Evolutionary conservation across 176 grass and related monocot genomes (phyloP).

Genomic region (Avena atlantica): DNA sequence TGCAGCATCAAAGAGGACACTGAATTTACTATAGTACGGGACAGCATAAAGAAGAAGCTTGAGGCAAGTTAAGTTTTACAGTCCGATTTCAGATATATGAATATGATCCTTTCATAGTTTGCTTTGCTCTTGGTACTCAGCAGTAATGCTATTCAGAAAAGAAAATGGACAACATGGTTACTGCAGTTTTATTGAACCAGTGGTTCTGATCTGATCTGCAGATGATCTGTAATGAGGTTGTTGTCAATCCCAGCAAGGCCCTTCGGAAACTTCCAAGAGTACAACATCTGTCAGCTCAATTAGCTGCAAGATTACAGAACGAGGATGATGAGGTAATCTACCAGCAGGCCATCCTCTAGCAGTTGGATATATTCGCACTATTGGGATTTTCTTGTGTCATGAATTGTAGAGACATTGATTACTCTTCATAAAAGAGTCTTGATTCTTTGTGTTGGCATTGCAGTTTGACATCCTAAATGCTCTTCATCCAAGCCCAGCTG

Average conservation of each 20-base stretch:
- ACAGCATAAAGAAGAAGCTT: conserved; percentile 86
- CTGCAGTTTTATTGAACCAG: conserved; percentile 37
- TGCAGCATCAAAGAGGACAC: conserved; percentile 89
- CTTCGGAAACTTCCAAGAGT: conserved; percentile 95
- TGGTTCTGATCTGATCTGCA: conserved; percentile 46
- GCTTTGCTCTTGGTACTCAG: neutral
- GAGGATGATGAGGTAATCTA: conserved; percentile 76
- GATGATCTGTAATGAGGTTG: conserved; percentile 87
- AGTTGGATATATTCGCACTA: neutral
- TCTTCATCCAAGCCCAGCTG: conserved; percentile 95
- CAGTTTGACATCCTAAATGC: conserved; percentile 94
- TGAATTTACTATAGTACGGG: conserved; percentile 87
- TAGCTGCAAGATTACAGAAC: conserved; percentile 73
- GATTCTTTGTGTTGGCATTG: conserved; percentile 23
- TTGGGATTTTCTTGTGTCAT: neutral
- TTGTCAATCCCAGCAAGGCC: conserved; percentile 83
- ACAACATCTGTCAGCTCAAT: conserved; percentile 85
- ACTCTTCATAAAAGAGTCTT: neutral
- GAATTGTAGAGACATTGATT: neutral
- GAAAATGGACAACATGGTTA: neutral
- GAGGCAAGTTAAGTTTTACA: conserved; percentile 67
- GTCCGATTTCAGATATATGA: neutral
- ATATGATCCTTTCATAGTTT: neutral
- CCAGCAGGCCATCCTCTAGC: neutral
- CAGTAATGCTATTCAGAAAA: neutral